Base-by-base conservation (phyloP, 352 stramenopile genomes). In the Globisporangium ultimum region DNA sequence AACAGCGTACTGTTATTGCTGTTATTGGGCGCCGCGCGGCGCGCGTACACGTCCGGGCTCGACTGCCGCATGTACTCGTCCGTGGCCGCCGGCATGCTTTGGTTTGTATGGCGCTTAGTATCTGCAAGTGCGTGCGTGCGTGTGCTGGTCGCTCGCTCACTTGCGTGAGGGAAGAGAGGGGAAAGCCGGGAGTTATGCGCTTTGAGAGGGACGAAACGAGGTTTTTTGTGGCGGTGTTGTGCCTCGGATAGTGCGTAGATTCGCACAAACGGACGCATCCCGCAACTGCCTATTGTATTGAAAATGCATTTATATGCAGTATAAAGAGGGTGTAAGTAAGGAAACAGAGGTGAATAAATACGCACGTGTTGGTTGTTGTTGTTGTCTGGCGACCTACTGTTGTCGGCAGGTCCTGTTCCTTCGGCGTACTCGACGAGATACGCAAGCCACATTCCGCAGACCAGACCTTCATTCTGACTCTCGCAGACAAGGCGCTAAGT, bases 51-150 rank as follows among this genome's bases (percentile, higher is more conserved):
- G 48, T 68, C 53, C 22, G 67, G 47, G 59, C 58, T 63, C 42
- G 61, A 67, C 59, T 68, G 71, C 59, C 73, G 70, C 57, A 58
- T 48, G 68, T 71, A 75, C 57, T 71, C 64, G 38, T 75, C 68
- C 24, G 63, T 68, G 46, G 73, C 73, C 20, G 74, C 40, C 3
- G 52, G 51, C 58, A 64, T 64, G 18, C 38, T 45, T 36, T 36
- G 6, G 18, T 17, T 12, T 53, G 22, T 53, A 13, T 47, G 14
- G 32, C 28, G 28, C 8, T 10, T 48, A 48, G 38, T 38, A 57
- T 21, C 18, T 46, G 12, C 13, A 45, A 45, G 40, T 45, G 40
- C 12, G 40, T 45, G 40, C 40, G n/a, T n/a, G n/a, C n/a, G n/a
- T n/a, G n/a, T n/a, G n/a, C n/a, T n/a, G n/a, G n/a, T n/a, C n/a